These are phyloP conservation scores for Persicaria maculosa DNA, from an alignment of 148 eudicot genomes.

Conservation along the genomic window DNA sequence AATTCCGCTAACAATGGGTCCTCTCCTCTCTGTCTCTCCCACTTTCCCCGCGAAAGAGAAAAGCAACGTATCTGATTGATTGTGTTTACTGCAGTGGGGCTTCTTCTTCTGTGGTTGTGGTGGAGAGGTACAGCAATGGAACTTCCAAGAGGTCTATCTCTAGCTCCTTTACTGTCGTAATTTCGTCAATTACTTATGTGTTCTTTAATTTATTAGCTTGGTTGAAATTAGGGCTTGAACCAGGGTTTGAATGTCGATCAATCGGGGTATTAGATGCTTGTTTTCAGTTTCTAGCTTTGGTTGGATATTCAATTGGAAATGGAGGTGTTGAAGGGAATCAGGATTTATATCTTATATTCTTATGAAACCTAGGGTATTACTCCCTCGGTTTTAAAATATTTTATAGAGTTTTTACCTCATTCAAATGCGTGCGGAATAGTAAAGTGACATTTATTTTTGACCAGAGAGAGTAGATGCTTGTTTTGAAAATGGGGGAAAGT, in stretches of 20 bases:
- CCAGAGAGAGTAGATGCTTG: neutral
- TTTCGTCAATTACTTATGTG: neutral
- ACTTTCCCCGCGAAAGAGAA: neutral
- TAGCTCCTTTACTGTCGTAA: conserved; percentile 8
- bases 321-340: neutral
- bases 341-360: neutral
- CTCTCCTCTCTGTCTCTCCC: neutral
- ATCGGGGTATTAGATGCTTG: neutral
- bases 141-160: conserved; percentile 55
- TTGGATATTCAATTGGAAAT: neutral
- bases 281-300: neutral
- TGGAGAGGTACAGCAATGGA: conserved; percentile 72
- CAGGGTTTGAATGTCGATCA: neutral
- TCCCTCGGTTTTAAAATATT: no score
- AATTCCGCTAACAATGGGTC: conserved; percentile 17
- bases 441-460: no score
- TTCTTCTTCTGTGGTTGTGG: conserved; percentile 37
- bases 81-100: conserved; percentile 28
- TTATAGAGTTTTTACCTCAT: no score
- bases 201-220: neutral
- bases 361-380: no score
- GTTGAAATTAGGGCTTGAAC: neutral
- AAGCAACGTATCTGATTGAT: neutral
- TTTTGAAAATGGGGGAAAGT: neutral
- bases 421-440: no score